A percentile compares a stretch with the other conserved stretches of the same genome.
These are phyloP conservation scores for Penicillium fimorum DNA, from an alignment of 495 filamentous ascomycete genomes.

Conservation along the genomic window DNA sequence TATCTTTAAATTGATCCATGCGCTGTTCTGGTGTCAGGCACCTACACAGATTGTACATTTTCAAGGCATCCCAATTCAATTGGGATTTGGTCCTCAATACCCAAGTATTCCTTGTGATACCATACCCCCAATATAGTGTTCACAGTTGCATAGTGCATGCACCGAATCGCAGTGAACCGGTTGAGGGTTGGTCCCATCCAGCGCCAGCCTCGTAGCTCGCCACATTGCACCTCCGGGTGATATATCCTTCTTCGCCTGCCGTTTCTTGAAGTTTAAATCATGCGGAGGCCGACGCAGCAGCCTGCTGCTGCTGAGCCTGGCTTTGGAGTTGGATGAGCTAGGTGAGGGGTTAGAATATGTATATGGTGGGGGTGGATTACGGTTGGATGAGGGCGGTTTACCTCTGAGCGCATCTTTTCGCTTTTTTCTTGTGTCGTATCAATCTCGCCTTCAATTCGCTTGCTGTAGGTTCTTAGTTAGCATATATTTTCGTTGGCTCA, in stretches of 20 bases:
- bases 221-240: not conserved
- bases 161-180: not conserved
- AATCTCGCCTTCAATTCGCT: conserved; percentile 79
- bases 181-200: not conserved
- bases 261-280: conserved; percentile 13
- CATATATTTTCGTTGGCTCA: not conserved
- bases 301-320: conserved; percentile 41
- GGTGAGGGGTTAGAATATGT: conserved; percentile 18
- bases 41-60: conserved; percentile 9
- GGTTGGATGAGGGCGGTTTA: conserved; percentile 25
- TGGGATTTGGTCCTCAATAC: not conserved
- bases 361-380: not conserved
- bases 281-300: conserved; percentile 38
- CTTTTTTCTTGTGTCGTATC: conserved; percentile 74
- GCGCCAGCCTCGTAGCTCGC: not conserved
- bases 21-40: conserved; percentile 5
- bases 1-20: conserved; percentile 12
- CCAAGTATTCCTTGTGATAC: not conserved
- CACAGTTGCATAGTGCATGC: not conserved
- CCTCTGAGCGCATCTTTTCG: conserved; percentile 76
- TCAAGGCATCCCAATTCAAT: not conserved
- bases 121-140: not conserved
- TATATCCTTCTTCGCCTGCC: not conserved
- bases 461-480: conserved; percentile 49
- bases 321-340: conserved; percentile 48